Base-by-base conservation (phyloP, 2,329 filamentous ascomycete species). In the Clarireedia homoeocarpa region DNA sequence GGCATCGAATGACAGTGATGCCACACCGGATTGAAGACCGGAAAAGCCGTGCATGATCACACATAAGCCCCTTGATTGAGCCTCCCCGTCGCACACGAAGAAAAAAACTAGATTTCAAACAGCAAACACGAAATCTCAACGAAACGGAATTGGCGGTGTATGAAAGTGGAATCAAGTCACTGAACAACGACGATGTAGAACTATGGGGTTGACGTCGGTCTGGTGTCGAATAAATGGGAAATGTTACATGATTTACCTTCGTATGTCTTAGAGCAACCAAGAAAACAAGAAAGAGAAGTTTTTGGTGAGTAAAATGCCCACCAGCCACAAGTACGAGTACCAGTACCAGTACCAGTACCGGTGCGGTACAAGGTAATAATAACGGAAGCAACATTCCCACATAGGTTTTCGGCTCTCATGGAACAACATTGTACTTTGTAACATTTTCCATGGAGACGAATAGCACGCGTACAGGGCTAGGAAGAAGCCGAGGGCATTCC, bases 131-230 rank as follows among this genome's bases (percentile, higher is more conserved):
- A 44, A 49, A 27, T 44, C 6, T 27, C n/a, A 44, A 55, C 38
- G 17, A 46, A 23, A 23, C 26, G 23, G n/a, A 26, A 23, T 46
- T 24, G 46, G 52, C 46, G 52, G 52, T 55, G 46, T 55, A 55
- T 50, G 24, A 44, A 42, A 40, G 30, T 20, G 38, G 17, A 17
- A 34, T 50, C 39, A 36, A 15, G n/a, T 4, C 17, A 46, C 20
- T 39, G 15, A 27, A 23, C 48, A 36, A 30, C 39, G 39, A 45
- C 44, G 10, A 42, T 0, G 20, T 42, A 17, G 39, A 20, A 42
- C 20, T 42, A 27, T 27, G 27, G 27, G 42, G 45, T 47, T 42
- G 46, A 50, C 4, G 26, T n/a, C 49, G 44, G 26, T 40, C 24
- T 49, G 44, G 20, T 17, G 27, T 42, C 39, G 20, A 42, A 42